Base-by-base conservation (phyloP, 345 rosid species). In the Draba incana region DNA sequence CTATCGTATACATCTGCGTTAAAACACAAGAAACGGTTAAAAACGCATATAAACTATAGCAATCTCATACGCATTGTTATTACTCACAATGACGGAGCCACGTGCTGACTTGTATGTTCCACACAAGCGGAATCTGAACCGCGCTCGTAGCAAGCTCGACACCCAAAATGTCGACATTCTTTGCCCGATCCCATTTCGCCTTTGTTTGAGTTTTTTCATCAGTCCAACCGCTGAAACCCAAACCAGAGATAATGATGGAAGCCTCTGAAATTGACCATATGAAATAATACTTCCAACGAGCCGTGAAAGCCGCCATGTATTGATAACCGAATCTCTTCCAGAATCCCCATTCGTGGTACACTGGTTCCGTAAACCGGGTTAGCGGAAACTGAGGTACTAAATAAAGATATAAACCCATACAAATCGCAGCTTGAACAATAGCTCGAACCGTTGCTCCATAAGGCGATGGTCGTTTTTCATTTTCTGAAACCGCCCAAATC, bases 91-190 rank as follows among this genome's bases (percentile, higher is more conserved):
- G 92, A 61, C 98, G 97, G 68, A 93, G 96, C 98, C 97, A 90
- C 4, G 97, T 87, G 92, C 98, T 90, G 83, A 93, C 97, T 90
- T 93, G 98, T 58, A 93, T 93, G 84, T 93, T 93, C 98, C 98
- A 93, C 61, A 80, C 87, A 66, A 83, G 84, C 10, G 98, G 98
- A 72, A 93, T 42, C 80, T 80, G 83, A 55, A 87, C 98, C 2
- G 90, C 70, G 64, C 97, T 93, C 77, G 77, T 93, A 10, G 88
- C 88, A 12, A 93, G 70, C 84, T 93, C 98, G 69, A 90, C 95
- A 2, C 96, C 98, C 4, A 88, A 52, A 58, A 90, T 63, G 59
- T 93, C 95, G 15, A 93, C 98, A 70, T 90, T 90, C 75, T 80
- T 88, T 0, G 97, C 98, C 69, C 84, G 91, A 72, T 90, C 96